Base-by-base conservation (phyloP, 441 rosid genomes). In the Hura crepitans region DNA sequence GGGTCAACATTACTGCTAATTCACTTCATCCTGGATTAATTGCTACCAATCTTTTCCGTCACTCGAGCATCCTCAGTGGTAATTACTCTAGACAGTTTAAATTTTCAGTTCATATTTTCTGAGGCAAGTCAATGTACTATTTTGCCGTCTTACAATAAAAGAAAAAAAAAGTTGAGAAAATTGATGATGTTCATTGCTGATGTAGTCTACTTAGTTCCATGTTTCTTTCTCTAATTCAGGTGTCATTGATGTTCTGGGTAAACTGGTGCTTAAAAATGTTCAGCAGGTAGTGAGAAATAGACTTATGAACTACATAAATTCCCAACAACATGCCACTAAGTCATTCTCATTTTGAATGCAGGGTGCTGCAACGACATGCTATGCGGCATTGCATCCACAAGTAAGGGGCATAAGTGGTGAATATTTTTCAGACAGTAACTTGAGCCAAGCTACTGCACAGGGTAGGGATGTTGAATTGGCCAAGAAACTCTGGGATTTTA, bases 291-390 rank as follows among this genome's bases (percentile, higher is more conserved):
- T 92, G 80, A 79, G 74, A 33, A 66, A 58, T 23, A 62, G 35
- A 64, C 45, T 14, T 58, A 9, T 20, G 56, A 51, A 51, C 11
- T 51, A 20, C 0, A 51, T 51, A 20, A 51, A 20, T 51, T 22
- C 56, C 27, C 2, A 20, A 22, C 28, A 7, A 8, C 28, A 22
- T 51, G 20, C 8, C 13, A 22, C 12, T 23, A 27, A 9, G 46
- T 13, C 25, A 18, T 6, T 5, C 15, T 5, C 25, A 17, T 59
- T n/a, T 59, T 49, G 22, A 64, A 14, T 66, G 58, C 57, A 86
- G 89, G 93, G 92, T 30, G 92, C 94, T 5, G 93, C 97, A 37
- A 92, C 96, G 3, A 84, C 91, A 50, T 92, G 96, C 84, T 89
- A 89, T 57, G 87, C 81, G 74, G 96, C 97, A 64, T 72, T 89